Conservation (phyloP, 306 rosid genomes). For the Argentina anserina region DNA sequence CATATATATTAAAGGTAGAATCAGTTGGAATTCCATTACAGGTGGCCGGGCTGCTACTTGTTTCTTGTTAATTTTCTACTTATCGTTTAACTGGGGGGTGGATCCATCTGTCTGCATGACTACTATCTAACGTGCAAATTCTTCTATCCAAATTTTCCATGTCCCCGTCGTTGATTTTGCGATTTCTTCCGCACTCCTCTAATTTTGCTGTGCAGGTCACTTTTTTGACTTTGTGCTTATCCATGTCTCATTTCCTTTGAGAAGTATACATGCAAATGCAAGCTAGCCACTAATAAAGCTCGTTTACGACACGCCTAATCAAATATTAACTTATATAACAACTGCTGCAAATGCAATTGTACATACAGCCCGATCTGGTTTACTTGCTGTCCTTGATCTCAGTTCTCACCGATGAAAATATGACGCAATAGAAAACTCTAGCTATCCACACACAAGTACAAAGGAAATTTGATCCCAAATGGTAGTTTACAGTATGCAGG, state of each 20-base stretch:
- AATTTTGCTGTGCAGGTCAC: constrained; percentile 21
- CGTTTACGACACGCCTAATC: constrained; percentile 13
- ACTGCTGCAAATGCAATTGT: neutral
- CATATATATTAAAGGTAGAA: neutral
- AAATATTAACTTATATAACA: neutral
- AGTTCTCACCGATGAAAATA: too few species aligned
- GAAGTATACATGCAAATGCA: neutral
- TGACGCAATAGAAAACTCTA: too few species aligned
- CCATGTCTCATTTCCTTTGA: constrained; percentile 20
- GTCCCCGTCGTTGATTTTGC: neutral
- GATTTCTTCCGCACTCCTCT: constrained; percentile 27
- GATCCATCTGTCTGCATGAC: neutral
- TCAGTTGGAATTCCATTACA: neutral
- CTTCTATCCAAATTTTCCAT: constrained; percentile 24
- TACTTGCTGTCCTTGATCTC: too few species aligned
- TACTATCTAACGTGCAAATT: constrained; percentile 26
- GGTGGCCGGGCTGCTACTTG: too few species aligned
- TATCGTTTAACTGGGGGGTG: neutral
- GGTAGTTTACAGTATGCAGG: too few species aligned
- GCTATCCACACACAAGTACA: too few species aligned
- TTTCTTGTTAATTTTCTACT: constrained; percentile 24
- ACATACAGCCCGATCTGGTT: neutral
- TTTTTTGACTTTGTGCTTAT: constrained; percentile 41
- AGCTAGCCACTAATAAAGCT: constrained; percentile 6
- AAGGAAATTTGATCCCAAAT: neutral